phyloP scores from a whole-genome alignment of 2,329 filamentous ascomycete species.

The Beauveria australis region DNA sequence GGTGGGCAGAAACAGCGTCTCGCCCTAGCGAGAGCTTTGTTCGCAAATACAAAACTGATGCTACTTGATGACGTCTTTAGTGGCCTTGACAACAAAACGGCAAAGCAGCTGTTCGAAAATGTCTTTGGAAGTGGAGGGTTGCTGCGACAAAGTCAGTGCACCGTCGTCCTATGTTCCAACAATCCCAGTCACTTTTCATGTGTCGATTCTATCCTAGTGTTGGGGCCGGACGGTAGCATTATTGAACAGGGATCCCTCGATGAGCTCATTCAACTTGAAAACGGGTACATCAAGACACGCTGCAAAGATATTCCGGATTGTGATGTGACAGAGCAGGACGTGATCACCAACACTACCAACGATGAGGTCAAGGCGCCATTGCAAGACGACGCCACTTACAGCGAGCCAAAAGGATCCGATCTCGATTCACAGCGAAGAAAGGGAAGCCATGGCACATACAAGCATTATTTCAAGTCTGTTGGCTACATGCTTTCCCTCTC shows the following conservation, averaged over 20 bases:
- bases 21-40: conserved; percentile 25
- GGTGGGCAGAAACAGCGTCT: conserved; percentile 28
- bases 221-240: conserved; percentile 21
- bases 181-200: conserved; percentile 23
- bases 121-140: conserved; percentile 21
- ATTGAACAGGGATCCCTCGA: conserved; percentile 31
- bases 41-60: conserved; percentile 21
- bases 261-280: conserved; percentile 13
- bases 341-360: too few relatives aligned
- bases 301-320: too few relatives aligned
- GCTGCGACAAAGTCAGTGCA: conserved; percentile 25
- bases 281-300: too few relatives aligned
- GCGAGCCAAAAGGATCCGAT: too few relatives aligned
- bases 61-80: conserved; percentile 30
- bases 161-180: conserved; percentile 33
- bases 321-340: too few relatives aligned
- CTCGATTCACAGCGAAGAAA: too few relatives aligned
- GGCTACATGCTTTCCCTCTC: conserved; percentile 13
- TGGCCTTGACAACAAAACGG: conserved; percentile 26
- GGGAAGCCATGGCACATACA: conserved; percentile 16
- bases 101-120: conserved; percentile 14
- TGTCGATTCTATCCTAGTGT: conserved; percentile 42
- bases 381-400: too few relatives aligned
- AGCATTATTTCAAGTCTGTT: conserved; percentile 26
- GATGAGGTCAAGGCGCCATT: too few relatives aligned